Evolutionary conservation across 2,329 filamentous ascomycete genomes (phyloP), one percentile per base, ranked within the genome.

Genomic region (Colletotrichum aenigma): DNA sequence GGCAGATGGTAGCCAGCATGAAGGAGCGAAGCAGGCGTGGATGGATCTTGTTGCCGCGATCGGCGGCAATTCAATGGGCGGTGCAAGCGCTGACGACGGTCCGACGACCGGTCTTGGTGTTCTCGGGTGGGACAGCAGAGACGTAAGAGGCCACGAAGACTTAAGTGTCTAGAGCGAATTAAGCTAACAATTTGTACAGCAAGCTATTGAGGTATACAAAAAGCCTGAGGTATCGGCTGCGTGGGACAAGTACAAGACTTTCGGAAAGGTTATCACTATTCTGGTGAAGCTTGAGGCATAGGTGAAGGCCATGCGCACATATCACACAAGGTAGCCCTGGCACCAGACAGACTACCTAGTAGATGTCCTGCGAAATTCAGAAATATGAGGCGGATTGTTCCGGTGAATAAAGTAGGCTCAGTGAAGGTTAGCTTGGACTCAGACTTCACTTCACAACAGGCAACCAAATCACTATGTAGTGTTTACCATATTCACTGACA

Each of bases 41-140:
- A 10, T 56, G 13, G 74, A 76, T n/a, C 34, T 77, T 13, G 73
- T 66, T 3, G 60, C 36, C 0, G 56, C 66, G 1, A 61, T 77
- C 5, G 76, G 74, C 18, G 67, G 36, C 10, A 38, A 28, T n/a
- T 13, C 70, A 8, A 76, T 74, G 4, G 62, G 66, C 6, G 74
- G 74, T 3, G 61, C 26, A 3, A 76, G 70, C 34, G 62, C 67
- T 2, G 73, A 52, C 16, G 76, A 76, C 2, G 62, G 48, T 10
- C 76, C 66, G 5, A 12, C 24, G 3, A 58, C 65, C 9, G 76
- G 76, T 1, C 6, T 77, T 21, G 70, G 69, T 4, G 38, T 74
- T 15, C 30, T 77, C 2, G 70, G 76, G 13, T 77, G 73, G 73
- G 56, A 77, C n/a, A 76, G 66, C 13, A 48, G 48, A 56, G 73